Percentiles rank a stretch among this genome's conserved stretches.
Conservation (phyloP, 768 basidiomycete genomes). For the Paxillus involutus region DNA sequence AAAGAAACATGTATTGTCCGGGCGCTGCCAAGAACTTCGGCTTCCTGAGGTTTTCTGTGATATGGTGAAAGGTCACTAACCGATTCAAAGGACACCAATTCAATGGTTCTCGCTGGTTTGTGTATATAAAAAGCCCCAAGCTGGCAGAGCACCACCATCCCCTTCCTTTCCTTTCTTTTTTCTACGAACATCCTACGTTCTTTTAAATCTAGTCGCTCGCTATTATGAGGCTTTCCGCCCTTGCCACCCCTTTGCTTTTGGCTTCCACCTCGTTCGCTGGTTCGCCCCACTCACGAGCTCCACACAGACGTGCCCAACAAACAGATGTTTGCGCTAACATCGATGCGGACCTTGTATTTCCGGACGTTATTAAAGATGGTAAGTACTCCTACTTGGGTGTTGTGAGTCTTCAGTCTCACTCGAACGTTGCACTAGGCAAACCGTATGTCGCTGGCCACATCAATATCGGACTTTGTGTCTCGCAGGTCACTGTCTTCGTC, state of each 20-base stretch:
- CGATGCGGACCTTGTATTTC: conserved; percentile 13
- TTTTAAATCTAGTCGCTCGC: conserved; percentile 1
- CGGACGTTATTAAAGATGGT: conserved; percentile 15
- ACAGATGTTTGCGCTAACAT: conserved; percentile 19
- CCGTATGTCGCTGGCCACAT: conserved; percentile 25
- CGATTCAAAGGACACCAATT: background rate
- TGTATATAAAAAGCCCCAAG: conserved; percentile 4
- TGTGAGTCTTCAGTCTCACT: background rate
- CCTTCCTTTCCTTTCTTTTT: background rate
- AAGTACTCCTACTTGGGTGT: background rate
- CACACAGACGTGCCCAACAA: conserved; percentile 2
- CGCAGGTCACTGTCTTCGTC: conserved; percentile 25
- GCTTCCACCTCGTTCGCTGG: conserved; percentile 16
- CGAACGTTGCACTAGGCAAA: conserved; percentile 10
- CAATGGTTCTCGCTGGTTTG: background rate
- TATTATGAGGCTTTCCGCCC: conserved; percentile 17
- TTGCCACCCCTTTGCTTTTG: conserved; percentile 19
- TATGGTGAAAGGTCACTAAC: conserved; percentile 3
- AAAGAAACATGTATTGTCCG: background rate
- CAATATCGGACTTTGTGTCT: conserved; percentile 28
- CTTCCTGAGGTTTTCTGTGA: background rate
- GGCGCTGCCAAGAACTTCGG: background rate
- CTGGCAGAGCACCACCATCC: background rate
- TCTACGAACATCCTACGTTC: background rate
- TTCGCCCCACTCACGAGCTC: background rate